Base-by-base conservation (phyloP, 1,139 yeast species). In the Suhomyces chickasaworum region DNA sequence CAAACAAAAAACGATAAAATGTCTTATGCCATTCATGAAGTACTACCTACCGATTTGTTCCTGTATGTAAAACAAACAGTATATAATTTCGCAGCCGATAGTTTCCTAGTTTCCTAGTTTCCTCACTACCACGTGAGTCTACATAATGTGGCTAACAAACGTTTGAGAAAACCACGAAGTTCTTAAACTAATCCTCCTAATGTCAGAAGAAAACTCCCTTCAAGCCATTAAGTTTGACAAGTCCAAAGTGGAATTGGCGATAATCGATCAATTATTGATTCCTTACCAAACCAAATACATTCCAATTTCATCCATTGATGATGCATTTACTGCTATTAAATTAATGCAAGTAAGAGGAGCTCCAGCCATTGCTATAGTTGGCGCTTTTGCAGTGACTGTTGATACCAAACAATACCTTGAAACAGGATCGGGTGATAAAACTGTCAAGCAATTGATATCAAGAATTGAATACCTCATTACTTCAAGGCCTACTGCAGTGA, bases 291-390 rank as follows among this genome's bases (percentile, higher is more conserved):
- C 95, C 1, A 74, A 72, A 34, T 93, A 89, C 63, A 71, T 90
- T 23, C 63, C 76, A 1, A 80, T 93, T 48, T 54, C 66, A 29
- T 71, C 78, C 23, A 78, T 86, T 33, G 80, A 80, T 42, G 95
- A 86, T 68, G 98, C 96, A 3, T 89, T 70, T 64, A 74, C 76
- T 21, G 96, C 90, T 16, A 93, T 93, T 63, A 85, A 84, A 62
- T 75, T 76, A 50, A 93, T 93, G 99, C 90, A 88, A 60, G 98
- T 95, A 4, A 79, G 99, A 63, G 99, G 99, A 18, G 99, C 99
- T 0, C 99, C 99, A 0, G 98, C 98, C 2, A 93, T 93, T 60
- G 98, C 98, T 48, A 88, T 93, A 47, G 97, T 93, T 3, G 98
- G 97, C 9, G 84, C 91, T 1, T 77, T 90, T 50, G 80, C 97